Evolutionary conservation across 179 eudicot species (phyloP), one percentile per base, ranked within the genome.

Genomic region (Camellia oleifera): DNA sequence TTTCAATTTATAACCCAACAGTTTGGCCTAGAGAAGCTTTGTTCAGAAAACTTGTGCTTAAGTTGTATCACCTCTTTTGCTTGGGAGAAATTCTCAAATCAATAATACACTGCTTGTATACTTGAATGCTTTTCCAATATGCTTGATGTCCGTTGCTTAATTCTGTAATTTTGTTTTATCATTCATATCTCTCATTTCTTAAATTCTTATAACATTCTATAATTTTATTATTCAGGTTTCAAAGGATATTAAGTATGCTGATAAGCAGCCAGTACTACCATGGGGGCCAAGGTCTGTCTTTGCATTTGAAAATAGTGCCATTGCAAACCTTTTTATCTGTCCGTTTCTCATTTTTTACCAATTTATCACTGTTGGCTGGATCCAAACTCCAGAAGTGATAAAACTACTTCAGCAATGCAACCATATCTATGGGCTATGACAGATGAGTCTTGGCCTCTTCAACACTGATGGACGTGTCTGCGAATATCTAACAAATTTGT

Each of bases 231-330:
- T 77, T 77, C 87, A 92, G 98, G 98, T 96, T 84, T 89, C 99
- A 44, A 92, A 96, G 84, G 96, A 91, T 81, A 89, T 96, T 56
- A 96, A 83, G 82, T 96, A 83, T 88, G 99, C 99, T 68, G 99
- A 96, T 90, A 92, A 91, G 82, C 90, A 81, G 85, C 98, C 99
- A 50, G 70, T 89, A 23, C 63, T 96, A 77, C 93, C 99, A 53
- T 95, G 98, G 98, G 97, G 91, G 63, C 98, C 98, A 81, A 95
- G 98, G 98, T 95, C 82, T 81, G 89, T 77, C 66, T 54, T 66
- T 80, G 67, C 20, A 53, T 62, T 67, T 72, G 18, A 57, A 46
- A 66, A 7, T 53, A 53, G 60, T 73, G 66, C 52, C 1, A 5
- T 69, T 56, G 23, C 20, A 10, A 65, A 53, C 62, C 42, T 12